These are phyloP conservation scores for Sarocladiaceae sp. DNA, from an alignment of 2,329 filamentous ascomycete species.

Conservation along the genomic window DNA sequence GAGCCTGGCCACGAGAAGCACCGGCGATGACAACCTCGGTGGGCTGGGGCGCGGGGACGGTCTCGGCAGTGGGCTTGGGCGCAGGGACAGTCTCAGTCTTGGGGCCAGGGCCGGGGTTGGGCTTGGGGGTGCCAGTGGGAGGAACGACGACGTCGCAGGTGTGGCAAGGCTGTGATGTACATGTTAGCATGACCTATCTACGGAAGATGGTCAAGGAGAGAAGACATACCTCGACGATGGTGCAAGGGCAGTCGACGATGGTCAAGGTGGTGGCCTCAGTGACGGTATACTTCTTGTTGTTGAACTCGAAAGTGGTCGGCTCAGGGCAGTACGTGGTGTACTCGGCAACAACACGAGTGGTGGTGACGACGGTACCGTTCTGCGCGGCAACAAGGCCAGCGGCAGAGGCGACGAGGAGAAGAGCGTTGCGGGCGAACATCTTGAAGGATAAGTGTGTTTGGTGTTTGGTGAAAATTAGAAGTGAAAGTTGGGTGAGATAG, in stretches of 20 bases:
- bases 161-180: not conserved
- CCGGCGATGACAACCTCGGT: slow-evolving; percentile 7
- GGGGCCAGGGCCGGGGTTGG: not conserved
- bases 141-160: slow-evolving; percentile 3
- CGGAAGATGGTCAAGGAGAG: not conserved
- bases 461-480: slow-evolving; percentile 8
- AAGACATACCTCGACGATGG: slow-evolving; percentile 29
- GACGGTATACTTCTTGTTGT: slow-evolving; percentile 48
- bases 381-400: slow-evolving; percentile 19
- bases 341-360: slow-evolving; percentile 29
- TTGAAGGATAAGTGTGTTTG: slow-evolving; percentile 16
- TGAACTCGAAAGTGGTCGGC: slow-evolving; percentile 48
- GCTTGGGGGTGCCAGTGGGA: slow-evolving; percentile 6
- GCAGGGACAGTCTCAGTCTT: not conserved
- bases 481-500: not conserved
- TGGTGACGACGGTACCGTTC: slow-evolving; percentile 21
- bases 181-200: not conserved
- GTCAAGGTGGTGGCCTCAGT: slow-evolving; percentile 50
- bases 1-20: slow-evolving; percentile 3
- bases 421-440: slow-evolving; percentile 22
- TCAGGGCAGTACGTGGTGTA: slow-evolving; percentile 40
- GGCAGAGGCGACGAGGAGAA: slow-evolving; percentile 15
- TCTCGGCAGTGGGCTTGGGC: not conserved
- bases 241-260: slow-evolving; percentile 52
- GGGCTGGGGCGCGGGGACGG: not conserved